phyloP scores from a whole-genome alignment of 257 asterid genomes.

The Paulownia fortunei region DNA sequence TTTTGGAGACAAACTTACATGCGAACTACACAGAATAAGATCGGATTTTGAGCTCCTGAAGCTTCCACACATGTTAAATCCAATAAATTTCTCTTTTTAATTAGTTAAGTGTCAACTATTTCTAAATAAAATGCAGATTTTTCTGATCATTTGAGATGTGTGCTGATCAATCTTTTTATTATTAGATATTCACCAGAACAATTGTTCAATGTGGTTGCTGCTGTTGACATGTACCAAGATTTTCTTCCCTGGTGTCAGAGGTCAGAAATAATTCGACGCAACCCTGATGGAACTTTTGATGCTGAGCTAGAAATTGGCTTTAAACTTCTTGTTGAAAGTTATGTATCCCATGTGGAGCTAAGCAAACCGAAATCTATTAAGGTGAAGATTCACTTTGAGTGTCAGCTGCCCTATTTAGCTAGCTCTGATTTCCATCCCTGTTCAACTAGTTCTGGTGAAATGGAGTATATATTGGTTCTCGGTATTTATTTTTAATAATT shows the following conservation, averaged over 20 bases:
- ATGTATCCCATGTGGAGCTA: conserved; percentile 81
- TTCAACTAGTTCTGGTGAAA: neutral
- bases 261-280: conserved; percentile 67
- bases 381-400: conserved; percentile 51
- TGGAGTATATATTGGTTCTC: neutral
- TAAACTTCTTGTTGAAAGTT: conserved; percentile 91
- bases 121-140: neutral
- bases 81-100: neutral
- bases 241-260: conserved; percentile 98
- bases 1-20: neutral
- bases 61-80: neutral
- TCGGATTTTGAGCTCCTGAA: neutral
- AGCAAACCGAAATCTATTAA: conserved; percentile 67
- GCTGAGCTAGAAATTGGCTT: conserved; percentile 96
- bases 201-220: conserved; percentile 95
- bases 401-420: neutral
- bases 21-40: neutral
- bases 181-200: conserved; percentile 94
- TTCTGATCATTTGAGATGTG: neutral
- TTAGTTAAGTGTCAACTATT: neutral
- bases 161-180: conserved; percentile 30
- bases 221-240: conserved; percentile 93
- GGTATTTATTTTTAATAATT: neutral
- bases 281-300: conserved; percentile 88
- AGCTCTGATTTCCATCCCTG: neutral